Percentiles rank a stretch among this genome's conserved stretches.
phyloP scores from a whole-genome alignment of 1,284 basidiomycete species.

The Austroboletus olivaceoglutinosus region DNA sequence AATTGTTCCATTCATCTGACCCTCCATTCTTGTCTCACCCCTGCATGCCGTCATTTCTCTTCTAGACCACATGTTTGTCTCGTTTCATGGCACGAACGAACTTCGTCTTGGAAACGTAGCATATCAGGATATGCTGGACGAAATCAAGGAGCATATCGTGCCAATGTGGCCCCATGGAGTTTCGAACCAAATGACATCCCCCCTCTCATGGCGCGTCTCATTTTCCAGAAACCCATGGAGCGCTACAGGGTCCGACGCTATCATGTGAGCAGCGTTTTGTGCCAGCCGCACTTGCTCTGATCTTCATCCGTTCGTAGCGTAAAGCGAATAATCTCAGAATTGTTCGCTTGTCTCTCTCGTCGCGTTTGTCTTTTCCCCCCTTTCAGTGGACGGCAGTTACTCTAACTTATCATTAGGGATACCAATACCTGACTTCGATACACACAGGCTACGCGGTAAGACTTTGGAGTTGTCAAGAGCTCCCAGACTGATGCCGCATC shows the following conservation, averaged over 20 bases:
- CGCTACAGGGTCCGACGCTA: constrained; percentile 38
- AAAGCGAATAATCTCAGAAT: constrained; percentile 41
- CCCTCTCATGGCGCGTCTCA: constrained; percentile 40
- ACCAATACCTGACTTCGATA: constrained; percentile 58
- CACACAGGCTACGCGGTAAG: constrained; percentile 54
- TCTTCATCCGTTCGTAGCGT: constrained; percentile 33
- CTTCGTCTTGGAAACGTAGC: constrained; percentile 42
- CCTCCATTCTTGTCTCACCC: constrained; percentile 11
- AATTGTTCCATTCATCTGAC: constrained; percentile 7
- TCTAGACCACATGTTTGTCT: constrained; percentile 56
- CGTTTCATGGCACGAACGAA: constrained; percentile 46
- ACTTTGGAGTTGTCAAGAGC: constrained; percentile 5
- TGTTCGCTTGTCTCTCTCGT: constrained; percentile 42
- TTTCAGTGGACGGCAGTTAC: not conserved
- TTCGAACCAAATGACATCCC: constrained; percentile 26
- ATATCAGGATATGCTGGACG: constrained; percentile 37
- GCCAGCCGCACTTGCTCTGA: not conserved
- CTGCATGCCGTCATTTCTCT: constrained; percentile 15
- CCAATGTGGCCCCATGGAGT: constrained; percentile 49
- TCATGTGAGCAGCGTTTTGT: constrained; percentile 36
- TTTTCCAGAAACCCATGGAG: constrained; percentile 49
- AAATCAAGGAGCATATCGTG: constrained; percentile 41
- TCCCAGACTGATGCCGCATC: constrained; percentile 6
- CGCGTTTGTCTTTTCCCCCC: constrained; percentile 31
- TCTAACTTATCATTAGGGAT: constrained; percentile 38